Percentiles rank a stretch among this genome's conserved stretches.
phyloP scores from a whole-genome alignment of 441 rosid species.

The Macaranga tanarius region DNA sequence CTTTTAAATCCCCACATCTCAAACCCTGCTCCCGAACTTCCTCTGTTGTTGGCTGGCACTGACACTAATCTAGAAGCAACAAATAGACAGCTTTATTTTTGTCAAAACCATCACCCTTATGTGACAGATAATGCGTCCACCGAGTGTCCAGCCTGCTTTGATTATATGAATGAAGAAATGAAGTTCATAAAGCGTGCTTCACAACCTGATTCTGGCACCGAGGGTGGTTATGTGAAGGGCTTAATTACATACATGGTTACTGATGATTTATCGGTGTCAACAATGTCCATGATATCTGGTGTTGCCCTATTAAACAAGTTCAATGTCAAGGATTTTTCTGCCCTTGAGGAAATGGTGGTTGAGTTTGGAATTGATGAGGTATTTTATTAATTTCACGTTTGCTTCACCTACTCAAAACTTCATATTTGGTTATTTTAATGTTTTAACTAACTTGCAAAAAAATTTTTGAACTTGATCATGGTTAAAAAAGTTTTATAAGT shows the following conservation, averaged over 20 bases:
- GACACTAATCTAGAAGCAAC: no score
- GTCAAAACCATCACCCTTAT: background rate
- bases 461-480: no score
- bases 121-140: no score
- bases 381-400: no score
- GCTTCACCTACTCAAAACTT: no score
- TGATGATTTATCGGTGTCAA: conserved; percentile 30
- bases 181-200: no score
- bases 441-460: no score
- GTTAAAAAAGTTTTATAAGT: no score
- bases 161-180: no score
- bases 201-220: background rate
- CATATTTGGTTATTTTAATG: no score
- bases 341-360: conserved; percentile 23
- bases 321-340: conserved; percentile 17
- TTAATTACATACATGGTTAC: conserved; percentile 17
- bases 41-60: background rate
- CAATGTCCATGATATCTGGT: conserved; percentile 30
- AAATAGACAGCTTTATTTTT: background rate
- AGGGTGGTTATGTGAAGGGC: conserved; percentile 35
- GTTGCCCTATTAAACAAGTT: conserved; percentile 25
- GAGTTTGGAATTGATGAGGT: conserved; percentile 27
- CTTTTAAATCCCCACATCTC: background rate
- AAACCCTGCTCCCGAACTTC: background rate
- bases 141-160: no score